These are phyloP conservation scores for Chernovozyma aurita DNA, from an alignment of 1,139 yeast genomes.

Conservation along the genomic window DNA sequence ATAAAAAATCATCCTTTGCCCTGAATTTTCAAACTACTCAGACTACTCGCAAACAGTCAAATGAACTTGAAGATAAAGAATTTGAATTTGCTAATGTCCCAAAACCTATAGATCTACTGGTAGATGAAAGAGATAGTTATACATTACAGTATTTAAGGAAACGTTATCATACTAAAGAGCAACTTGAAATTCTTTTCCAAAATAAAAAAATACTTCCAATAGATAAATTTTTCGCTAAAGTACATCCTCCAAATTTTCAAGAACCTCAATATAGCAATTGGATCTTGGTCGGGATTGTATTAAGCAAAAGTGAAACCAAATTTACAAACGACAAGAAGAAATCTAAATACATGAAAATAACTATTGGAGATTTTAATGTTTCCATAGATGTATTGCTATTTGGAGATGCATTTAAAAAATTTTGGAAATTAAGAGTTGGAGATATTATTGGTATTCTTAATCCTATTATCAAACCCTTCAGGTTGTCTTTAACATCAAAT, in stretches of 20 bases:
- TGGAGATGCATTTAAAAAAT: constrained; percentile 62
- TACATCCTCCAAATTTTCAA: constrained; percentile 60
- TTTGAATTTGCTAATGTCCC: constrained; percentile 17
- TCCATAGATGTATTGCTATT: constrained; percentile 61
- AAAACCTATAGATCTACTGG: constrained; percentile 9
- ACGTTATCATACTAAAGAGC: constrained; percentile 40
- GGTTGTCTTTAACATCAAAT: constrained; percentile 3
- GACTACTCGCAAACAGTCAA: constrained; percentile 5
- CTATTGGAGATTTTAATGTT: constrained; percentile 62
- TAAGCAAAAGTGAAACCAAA: constrained; percentile 52
- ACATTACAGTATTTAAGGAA: constrained; percentile 18
- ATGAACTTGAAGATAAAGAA: constrained; percentile 19
- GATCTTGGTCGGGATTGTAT: constrained; percentile 67
- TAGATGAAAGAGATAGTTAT: constrained; percentile 17
- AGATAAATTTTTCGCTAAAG: constrained; percentile 58
- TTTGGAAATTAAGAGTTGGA: constrained; percentile 72
- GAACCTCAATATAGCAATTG: constrained; percentile 74
- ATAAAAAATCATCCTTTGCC: neutral
- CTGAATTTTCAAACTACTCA: constrained; percentile 3
- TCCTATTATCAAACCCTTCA: constrained; percentile 49
- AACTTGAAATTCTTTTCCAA: constrained; percentile 29
- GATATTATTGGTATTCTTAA: constrained; percentile 71
- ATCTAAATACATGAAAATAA: constrained; percentile 55
- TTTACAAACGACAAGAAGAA: constrained; percentile 31
- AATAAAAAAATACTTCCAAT: constrained; percentile 52